Evolutionary conservation across 169 alveolate species (phyloP), one percentile per base, ranked within the genome.

Genomic region (Plasmodium yoelii): DNA sequence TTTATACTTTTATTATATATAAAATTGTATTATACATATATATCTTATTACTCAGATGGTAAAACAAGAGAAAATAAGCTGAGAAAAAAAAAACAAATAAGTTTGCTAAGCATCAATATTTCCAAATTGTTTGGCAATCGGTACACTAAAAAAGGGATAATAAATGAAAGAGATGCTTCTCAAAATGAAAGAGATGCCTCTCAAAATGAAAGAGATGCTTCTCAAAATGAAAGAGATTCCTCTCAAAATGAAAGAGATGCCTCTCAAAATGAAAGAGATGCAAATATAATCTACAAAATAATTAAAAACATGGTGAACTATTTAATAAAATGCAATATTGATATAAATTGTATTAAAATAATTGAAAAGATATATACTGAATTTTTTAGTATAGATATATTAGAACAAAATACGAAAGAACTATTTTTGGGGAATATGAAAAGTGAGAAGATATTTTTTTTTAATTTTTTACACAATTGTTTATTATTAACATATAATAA

Each of bases 391-490:
- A 34, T 80, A 8, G 24, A 67, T 55, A 42, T 80, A 24, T 7
- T 80, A 59, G 56, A 80, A 59, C 69, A 51, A 6, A 80, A 65
- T 46, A 5, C 55, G 49, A 57, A 28, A 26, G 26, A 80, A 5
- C 53, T 80, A 44, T 46, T 65, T 57, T 18, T 2, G 8, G 9
- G 53, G 2, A 57, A 5, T 18, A 22, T 26, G n/a, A 6, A 46
- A 1, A 44, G 63, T 3, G 71, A 75, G 22, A 49, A 53, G 8
- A 28, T 34, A 10, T 39, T 65, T 15, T 65, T 80, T 53, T 56
- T 80, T 10, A 80, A 80, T 59, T 39, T 80, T 80, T 12, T 80
- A 15, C 60, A 80, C 9, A 63, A 64, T 44, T 80, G 90, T 55
- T 26, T 80, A 57, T 51, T 46, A 39, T 64, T 80, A 80, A 60